These are phyloP conservation scores for Handroanthus guayacan DNA, from an alignment of 257 asterid genomes.

Conservation along the genomic window DNA sequence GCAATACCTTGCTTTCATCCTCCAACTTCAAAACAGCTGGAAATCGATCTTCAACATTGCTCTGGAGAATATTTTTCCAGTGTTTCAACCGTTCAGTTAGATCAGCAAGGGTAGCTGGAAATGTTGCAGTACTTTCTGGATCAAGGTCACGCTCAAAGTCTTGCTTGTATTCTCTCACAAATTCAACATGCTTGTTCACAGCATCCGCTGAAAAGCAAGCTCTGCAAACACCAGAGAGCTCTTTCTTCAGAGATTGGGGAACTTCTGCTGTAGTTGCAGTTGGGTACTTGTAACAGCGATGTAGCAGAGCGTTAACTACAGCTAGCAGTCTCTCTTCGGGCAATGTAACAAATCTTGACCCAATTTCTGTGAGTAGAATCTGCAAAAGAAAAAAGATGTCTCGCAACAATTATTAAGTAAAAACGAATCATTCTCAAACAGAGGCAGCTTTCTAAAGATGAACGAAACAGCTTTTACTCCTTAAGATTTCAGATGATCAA, in stretches of 20 bases:
- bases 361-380: slow-evolving; percentile 95
- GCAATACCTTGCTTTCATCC: slow-evolving; percentile 97
- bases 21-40: slow-evolving; percentile 97
- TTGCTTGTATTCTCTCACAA: slow-evolving; percentile 96
- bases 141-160: slow-evolving; percentile 99
- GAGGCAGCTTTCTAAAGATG: slow-evolving; percentile 21
- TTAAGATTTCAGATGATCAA: slow-evolving; percentile 19
- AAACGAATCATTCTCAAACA: slow-evolving; percentile 11
- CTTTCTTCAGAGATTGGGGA: slow-evolving; percentile 95
- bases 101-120: slow-evolving; percentile 94
- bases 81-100: slow-evolving; percentile 92
- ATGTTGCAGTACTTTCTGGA: slow-evolving; percentile 91
- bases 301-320: slow-evolving; percentile 97
- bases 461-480: slow-evolving; percentile 22
- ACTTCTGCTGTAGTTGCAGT: slow-evolving; percentile 99
- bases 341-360: slow-evolving; percentile 93
- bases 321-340: slow-evolving; percentile 99
- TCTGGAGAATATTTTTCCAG: slow-evolving; percentile 97
- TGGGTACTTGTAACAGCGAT: slow-evolving; percentile 98
- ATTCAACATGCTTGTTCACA: slow-evolving; percentile 97
- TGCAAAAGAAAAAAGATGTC: slow-evolving; percentile 43
- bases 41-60: slow-evolving; percentile 97
- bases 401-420: slow-evolving; percentile 13
- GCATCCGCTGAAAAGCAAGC: slow-evolving; percentile 99
- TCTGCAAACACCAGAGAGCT: slow-evolving; percentile 99